Percentiles rank a stretch among this genome's conserved stretches.
Evolutionary conservation across 805 yeast genomes (phyloP).

Genomic region (Kuraishia ogatae): DNA sequence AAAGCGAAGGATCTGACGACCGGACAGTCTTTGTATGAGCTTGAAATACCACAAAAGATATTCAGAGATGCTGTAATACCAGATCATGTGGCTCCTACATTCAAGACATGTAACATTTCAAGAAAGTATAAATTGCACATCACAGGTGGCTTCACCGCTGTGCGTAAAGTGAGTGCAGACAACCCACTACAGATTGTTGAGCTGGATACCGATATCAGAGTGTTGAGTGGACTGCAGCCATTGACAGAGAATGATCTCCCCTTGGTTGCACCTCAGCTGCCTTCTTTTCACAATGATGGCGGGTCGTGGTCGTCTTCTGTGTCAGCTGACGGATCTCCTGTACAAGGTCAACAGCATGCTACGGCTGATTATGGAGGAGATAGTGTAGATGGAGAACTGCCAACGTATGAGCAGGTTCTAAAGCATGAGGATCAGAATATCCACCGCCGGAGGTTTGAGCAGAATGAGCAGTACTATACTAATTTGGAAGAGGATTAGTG

Average conservation of each 20-base stretch:
- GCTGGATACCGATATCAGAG: slow-evolving; percentile 10
- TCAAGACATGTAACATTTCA: slow-evolving; percentile 45
- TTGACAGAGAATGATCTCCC: not conserved
- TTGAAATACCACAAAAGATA: slow-evolving; percentile 33
- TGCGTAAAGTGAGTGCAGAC: not conserved
- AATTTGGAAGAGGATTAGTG: slow-evolving; percentile 4
- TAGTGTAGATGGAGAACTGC: slow-evolving; percentile 2
- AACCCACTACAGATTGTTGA: slow-evolving; percentile 7
- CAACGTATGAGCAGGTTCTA: slow-evolving; percentile 9
- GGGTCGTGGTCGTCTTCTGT: slow-evolving; percentile 3
- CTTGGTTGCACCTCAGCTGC: slow-evolving; percentile 3
- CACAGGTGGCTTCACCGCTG: slow-evolving; percentile 20
- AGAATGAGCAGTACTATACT: slow-evolving; percentile 9
- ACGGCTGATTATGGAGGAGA: not conserved
- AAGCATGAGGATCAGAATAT: slow-evolving; percentile 9
- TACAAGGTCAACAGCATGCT: not conserved
- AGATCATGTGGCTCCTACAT: slow-evolving; percentile 41
- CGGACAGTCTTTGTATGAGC: slow-evolving; percentile 22
- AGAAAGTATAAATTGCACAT: slow-evolving; percentile 33
- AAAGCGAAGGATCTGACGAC: slow-evolving; percentile 8
- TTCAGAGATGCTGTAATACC: slow-evolving; percentile 36
- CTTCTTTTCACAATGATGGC: not conserved
- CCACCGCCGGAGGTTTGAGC: slow-evolving; percentile 9
- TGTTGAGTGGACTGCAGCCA: slow-evolving; percentile 16
- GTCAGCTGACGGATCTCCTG: not conserved